Evolutionary conservation across 176 grass and related monocot genomes (phyloP), one percentile per base, ranked within the genome.

Genomic region (Rhipidocladum racemiflorum): DNA sequence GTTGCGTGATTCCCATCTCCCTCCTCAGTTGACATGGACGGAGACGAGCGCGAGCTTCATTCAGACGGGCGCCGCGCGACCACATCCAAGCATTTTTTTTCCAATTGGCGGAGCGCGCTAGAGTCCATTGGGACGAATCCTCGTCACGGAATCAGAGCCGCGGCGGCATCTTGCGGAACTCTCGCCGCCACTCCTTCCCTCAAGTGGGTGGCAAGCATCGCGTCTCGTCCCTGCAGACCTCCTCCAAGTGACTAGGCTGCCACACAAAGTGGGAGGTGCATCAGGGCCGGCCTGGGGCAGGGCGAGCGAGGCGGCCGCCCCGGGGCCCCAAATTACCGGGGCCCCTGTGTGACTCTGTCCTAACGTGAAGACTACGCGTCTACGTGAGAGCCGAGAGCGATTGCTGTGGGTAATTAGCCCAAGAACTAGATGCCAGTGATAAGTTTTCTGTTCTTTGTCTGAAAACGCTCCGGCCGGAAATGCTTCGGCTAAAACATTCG

Each of bases 131-230:
- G 0, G 29, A 21, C 42, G 68, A 25, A 61, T 67, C 50, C 3
- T 6, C 50, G 50, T 39, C 70, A 23, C 79, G 65, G 86, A 88
- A 78, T 88, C 80, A 10, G 38, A 27, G 69, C 21, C 24, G 16
- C 75, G 18, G 63, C 83, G 51, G 83, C 60, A 49, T 23, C 35
- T 55, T 1, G 57, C 20, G 63, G 63, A 59, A 67, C 25, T 46
- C 34, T 42, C 44, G 3, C 70, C 43, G 25, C 78, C 77, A 11
- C 57, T 34, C 38, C 50, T 38, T 68, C 63, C 7, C 67, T 59
- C 60, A 49, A 4, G 68, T 68, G 81, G 81, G 87, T 27, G 68
- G 50, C 24, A 36, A 7, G 27, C 28, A n/a, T 4, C 23, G 46
- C 23, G 65, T 42, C 80, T 49, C 80, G 23, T 88, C 72, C 50